These are phyloP conservation scores for Amanita brunnescens DNA, from an alignment of 768 basidiomycete species.

Conservation along the genomic window DNA sequence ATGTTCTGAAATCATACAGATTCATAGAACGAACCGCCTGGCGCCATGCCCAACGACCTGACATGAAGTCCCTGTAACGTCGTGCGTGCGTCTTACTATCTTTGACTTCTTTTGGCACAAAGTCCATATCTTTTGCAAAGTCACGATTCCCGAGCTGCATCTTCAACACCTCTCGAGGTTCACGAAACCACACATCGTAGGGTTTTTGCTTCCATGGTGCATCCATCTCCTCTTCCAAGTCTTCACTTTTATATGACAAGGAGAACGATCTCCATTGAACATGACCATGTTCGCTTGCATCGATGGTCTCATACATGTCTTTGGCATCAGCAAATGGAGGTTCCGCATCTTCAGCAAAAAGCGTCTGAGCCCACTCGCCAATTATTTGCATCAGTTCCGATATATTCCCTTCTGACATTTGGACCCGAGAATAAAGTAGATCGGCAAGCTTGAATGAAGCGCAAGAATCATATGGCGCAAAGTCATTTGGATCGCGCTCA, in stretches of 20 bases:
- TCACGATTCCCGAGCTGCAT: background rate
- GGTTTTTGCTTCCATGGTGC: background rate
- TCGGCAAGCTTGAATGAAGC: background rate
- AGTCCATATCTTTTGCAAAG: background rate
- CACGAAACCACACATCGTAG: background rate
- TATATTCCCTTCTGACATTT: too few species aligned
- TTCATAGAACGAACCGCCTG: background rate
- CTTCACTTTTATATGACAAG: too few species aligned
- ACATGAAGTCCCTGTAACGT: background rate
- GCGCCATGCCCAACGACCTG: background rate
- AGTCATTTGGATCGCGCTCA: background rate
- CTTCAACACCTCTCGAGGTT: background rate
- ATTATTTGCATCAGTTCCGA: background rate
- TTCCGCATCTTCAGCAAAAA: background rate
- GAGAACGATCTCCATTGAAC: background rate
- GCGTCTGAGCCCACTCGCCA: background rate
- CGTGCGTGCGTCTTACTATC: background rate
- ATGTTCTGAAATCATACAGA: background rate
- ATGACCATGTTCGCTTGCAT: background rate
- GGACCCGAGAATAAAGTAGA: background rate
- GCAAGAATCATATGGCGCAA: background rate
- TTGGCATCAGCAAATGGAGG: background rate
- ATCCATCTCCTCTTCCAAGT: too few species aligned
- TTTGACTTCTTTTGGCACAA: background rate
- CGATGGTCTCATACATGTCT: background rate